These are phyloP conservation scores for Oidiodendron maius DNA, from an alignment of 495 filamentous ascomycete species.

Conservation along the genomic window DNA sequence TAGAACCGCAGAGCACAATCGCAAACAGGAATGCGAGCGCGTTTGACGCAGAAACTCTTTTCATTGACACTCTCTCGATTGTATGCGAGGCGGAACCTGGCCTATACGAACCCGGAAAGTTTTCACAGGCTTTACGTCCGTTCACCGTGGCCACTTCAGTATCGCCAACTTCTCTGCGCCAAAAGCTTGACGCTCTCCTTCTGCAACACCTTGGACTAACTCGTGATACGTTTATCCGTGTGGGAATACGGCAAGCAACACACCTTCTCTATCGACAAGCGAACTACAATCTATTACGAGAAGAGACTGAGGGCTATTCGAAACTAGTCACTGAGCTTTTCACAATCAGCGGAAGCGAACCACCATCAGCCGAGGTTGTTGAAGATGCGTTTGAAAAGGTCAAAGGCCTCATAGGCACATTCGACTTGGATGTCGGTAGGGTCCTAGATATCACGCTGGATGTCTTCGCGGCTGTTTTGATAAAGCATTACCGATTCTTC, in stretches of 20 bases:
- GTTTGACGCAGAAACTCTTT: constrained; percentile 62
- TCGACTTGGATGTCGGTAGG: constrained; percentile 89
- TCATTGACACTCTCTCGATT: constrained; percentile 76
- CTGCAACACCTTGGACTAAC: constrained; percentile 72
- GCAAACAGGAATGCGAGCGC: constrained; percentile 31
- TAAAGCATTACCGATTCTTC: constrained; percentile 86
- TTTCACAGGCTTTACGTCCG: constrained; percentile 36
- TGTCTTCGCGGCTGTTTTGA: constrained; percentile 77
- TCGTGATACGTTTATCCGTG: constrained; percentile 73
- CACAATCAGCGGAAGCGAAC: constrained; percentile 61
- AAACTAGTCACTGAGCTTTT: constrained; percentile 88
- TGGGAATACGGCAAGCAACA: constrained; percentile 82
- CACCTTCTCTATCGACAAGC: constrained; percentile 90
- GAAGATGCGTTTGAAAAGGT: constrained; percentile 65
- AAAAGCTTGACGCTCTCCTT: constrained; percentile 71
- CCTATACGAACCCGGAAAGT: constrained; percentile 9
- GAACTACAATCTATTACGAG: constrained; percentile 91
- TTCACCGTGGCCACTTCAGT: constrained; percentile 69
- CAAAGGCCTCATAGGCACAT: constrained; percentile 87
- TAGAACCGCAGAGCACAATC: constrained; percentile 47
- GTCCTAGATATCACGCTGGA: constrained; percentile 90
- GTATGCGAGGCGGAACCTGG: constrained; percentile 58
- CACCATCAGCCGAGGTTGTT: constrained; percentile 56
- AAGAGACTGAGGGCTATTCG: constrained; percentile 91
- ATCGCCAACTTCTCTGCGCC: constrained; percentile 65